phyloP scores from a whole-genome alignment of 805 yeast species.

The Metschnikowia orientalis region DNA sequence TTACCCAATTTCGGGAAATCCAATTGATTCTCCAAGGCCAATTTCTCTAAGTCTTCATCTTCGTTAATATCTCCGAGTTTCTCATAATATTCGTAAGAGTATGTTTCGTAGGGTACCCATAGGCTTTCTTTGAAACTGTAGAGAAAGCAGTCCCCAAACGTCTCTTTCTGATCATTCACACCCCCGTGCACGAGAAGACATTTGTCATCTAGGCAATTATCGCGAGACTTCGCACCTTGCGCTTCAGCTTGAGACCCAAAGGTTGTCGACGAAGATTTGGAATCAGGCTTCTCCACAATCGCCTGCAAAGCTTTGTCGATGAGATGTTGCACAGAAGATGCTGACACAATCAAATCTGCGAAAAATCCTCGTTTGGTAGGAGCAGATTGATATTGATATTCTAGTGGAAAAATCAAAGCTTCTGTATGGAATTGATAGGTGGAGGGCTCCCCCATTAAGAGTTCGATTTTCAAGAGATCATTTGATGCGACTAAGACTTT shows the following conservation, averaged over 20 bases:
- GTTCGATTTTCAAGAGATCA: slow-evolving; percentile 34
- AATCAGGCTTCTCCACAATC: too few species aligned
- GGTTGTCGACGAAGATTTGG: too few species aligned
- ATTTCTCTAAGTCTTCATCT: slow-evolving; percentile 26
- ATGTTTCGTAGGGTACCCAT: slow-evolving; percentile 34
- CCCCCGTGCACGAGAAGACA: slow-evolving; percentile 41
- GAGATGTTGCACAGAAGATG: too few species aligned
- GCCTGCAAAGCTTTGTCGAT: too few species aligned
- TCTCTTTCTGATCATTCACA: slow-evolving; percentile 25
- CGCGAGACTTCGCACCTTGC: too few species aligned
- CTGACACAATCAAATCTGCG: slow-evolving; percentile 28
- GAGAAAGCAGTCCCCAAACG: slow-evolving; percentile 31
- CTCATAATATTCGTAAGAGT: slow-evolving; percentile 33
- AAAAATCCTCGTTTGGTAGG: slow-evolving; percentile 40
- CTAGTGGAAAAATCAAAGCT: slow-evolving; percentile 17
- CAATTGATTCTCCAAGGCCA: slow-evolving; percentile 23
- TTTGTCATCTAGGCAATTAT: slow-evolving; percentile 25
- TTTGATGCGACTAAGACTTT: slow-evolving; percentile 26
- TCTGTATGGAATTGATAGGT: slow-evolving; percentile 18
- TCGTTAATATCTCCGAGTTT: slow-evolving; percentile 23
- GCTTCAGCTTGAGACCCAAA: too few species aligned
- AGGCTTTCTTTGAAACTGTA: slow-evolving; percentile 30
- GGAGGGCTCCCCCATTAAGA: slow-evolving; percentile 21
- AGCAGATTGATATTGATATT: slow-evolving; percentile 15
- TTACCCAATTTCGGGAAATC: slow-evolving; percentile 28